Evolutionary conservation across 768 basidiomycete genomes (phyloP).

Genomic region (Suillus spraguei): DNA sequence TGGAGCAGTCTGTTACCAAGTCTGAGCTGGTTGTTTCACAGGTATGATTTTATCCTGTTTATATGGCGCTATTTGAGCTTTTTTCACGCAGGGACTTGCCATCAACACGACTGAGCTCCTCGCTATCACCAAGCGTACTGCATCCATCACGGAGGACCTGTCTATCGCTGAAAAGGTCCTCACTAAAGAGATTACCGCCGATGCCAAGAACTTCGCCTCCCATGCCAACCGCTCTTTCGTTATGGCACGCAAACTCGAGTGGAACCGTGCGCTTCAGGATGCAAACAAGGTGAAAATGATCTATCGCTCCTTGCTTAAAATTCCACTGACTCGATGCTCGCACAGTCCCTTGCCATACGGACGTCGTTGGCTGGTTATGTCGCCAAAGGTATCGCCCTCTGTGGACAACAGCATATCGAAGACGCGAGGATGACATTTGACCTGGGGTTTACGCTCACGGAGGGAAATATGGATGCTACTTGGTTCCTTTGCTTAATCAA

Average conservation of each 20-base stretch:
- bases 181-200: background rate
- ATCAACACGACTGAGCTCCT: background rate
- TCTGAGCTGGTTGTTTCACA: background rate
- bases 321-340: background rate
- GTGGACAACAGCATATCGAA: background rate
- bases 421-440: background rate
- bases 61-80: background rate
- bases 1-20: background rate
- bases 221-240: background rate
- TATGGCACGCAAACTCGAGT: background rate
- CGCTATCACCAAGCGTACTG: background rate
- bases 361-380: background rate
- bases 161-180: background rate
- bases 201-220: background rate
- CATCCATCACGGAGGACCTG: background rate
- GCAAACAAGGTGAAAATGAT: background rate
- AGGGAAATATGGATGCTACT: background rate
- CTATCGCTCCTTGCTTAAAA: background rate
- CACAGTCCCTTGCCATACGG: background rate
- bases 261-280: background rate
- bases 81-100: background rate
- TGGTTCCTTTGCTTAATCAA: background rate
- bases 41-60: background rate
- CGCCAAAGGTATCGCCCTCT: background rate
- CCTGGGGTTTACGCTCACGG: background rate